Percentiles rank a stretch among this genome's conserved stretches.
Conservation (phyloP, 2,329 filamentous ascomycete species). For the Fusarium aywerte region DNA sequence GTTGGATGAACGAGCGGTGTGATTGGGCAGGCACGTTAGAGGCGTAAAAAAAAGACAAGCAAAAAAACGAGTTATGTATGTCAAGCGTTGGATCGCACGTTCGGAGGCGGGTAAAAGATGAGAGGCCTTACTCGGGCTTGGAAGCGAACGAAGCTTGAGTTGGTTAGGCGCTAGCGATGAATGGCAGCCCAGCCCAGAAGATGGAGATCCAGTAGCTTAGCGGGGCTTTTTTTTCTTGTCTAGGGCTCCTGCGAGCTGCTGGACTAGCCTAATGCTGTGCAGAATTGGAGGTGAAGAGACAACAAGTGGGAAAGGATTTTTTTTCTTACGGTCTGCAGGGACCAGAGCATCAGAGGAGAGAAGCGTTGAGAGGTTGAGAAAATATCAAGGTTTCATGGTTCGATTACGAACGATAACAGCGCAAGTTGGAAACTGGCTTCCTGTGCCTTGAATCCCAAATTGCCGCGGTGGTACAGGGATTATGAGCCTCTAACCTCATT, state of each 20-base stretch:
- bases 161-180: slow-evolving; percentile 39
- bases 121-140: slow-evolving; percentile 10
- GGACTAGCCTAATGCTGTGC: slow-evolving; percentile 54
- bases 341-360: slow-evolving; percentile 4
- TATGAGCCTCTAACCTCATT: slow-evolving; percentile 22
- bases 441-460: slow-evolving; percentile 20
- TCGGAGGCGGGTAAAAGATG: slow-evolving; percentile 38
- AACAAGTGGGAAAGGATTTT: slow-evolving; percentile 9
- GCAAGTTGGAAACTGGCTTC: slow-evolving; percentile 20
- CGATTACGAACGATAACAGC: slow-evolving; percentile 20
- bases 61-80: slow-evolving; percentile 20
- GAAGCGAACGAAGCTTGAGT: slow-evolving; percentile 30
- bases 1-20: slow-evolving; percentile 34
- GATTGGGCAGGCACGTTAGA: slow-evolving; percentile 43
- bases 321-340: slow-evolving; percentile 26
- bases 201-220: slow-evolving; percentile 15
- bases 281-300: slow-evolving; percentile 12
- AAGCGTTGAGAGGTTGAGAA: slow-evolving; percentile 24
- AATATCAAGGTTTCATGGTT: slow-evolving; percentile 19
- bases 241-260: slow-evolving; percentile 44
- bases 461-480: slow-evolving; percentile 27
- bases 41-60: slow-evolving; percentile 19
- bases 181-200: slow-evolving; percentile 8
- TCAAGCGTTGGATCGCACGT: slow-evolving; percentile 34
- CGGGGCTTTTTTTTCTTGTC: slow-evolving; percentile 38